Evolutionary conservation across 768 basidiomycete species (phyloP).

Genomic region (Phlegmacium glaucopus): DNA sequence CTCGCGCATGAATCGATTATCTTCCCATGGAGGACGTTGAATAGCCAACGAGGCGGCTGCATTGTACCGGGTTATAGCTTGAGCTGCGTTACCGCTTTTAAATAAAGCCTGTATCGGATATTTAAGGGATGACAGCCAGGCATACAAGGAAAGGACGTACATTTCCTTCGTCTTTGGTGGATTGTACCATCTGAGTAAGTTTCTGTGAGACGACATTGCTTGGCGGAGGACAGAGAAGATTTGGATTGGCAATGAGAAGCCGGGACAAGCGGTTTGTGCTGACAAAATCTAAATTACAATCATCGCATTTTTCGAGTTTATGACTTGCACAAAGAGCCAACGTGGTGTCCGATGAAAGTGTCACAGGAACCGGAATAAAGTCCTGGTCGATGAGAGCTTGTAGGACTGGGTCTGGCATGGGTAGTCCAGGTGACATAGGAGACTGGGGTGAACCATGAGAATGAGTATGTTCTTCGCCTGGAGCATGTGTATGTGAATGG

Average conservation of each 20-base stretch:
- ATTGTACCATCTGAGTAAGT: conserved; percentile 67
- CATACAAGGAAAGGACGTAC: conserved; percentile 42
- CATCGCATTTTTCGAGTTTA: conserved; percentile 68
- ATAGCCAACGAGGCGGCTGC: conserved; percentile 73
- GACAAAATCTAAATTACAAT: conserved; percentile 72
- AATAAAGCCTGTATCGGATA: conserved; percentile 56
- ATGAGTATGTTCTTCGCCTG: conserved; percentile 51
- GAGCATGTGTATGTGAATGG: conserved; percentile 61
- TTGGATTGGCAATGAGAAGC: conserved; percentile 65
- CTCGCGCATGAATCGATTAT: conserved; percentile 77
- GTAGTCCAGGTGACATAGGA: conserved; percentile 41
- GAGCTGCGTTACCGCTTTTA: conserved; percentile 64
- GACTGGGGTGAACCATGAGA: conserved; percentile 41
- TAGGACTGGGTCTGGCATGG: conserved; percentile 64
- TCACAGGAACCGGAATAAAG: conserved; percentile 56
- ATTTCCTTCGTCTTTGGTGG: conserved; percentile 93
- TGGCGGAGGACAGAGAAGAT: conserved; percentile 77
- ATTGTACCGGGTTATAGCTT: conserved; percentile 78
- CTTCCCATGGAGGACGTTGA: conserved; percentile 88
- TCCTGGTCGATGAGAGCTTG: conserved; percentile 77
- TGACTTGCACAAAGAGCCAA: conserved; percentile 64
- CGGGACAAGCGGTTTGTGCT: conserved; percentile 75
- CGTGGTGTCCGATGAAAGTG: conserved; percentile 50
- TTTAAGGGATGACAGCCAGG: conserved; percentile 17
- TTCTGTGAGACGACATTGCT: conserved; percentile 73